Percentiles rank a stretch among this genome's conserved stretches.
These are phyloP conservation scores for Irineochytrium annulatum DNA, from an alignment of 192 early-diverging fungal species.

Conservation along the genomic window DNA sequence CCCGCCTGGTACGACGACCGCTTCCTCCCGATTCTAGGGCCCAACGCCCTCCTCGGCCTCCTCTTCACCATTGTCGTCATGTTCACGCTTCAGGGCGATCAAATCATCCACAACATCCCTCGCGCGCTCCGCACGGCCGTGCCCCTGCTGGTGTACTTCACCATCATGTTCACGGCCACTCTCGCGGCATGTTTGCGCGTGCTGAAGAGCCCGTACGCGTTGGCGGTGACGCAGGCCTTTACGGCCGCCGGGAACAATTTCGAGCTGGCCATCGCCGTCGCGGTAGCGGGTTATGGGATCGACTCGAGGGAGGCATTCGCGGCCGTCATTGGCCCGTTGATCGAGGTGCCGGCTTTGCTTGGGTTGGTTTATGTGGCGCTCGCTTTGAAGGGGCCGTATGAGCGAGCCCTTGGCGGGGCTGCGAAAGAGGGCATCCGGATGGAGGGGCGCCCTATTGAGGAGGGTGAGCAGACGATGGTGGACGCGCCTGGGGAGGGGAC, in stretches of 20 bases:
- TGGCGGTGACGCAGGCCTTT: slow-evolving; percentile 56
- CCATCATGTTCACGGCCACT: slow-evolving; percentile 47
- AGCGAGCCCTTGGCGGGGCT: no score
- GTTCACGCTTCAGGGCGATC: slow-evolving; percentile 59
- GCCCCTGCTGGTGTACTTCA: slow-evolving; percentile 63
- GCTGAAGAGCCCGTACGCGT: slow-evolving; percentile 37
- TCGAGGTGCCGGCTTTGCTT: slow-evolving; percentile 67
- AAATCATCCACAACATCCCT: slow-evolving; percentile 59
- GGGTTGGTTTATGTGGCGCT: slow-evolving; percentile 51
- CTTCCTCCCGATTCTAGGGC: slow-evolving; percentile 54
- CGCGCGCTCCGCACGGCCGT: slow-evolving; percentile 55
- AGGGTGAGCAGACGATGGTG: no score
- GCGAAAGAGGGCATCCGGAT: no score
- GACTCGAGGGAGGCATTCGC: slow-evolving; percentile 60
- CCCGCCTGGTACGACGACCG: slow-evolving; percentile 48
- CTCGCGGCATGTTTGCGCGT: slow-evolving; percentile 26
- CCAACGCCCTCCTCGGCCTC: slow-evolving; percentile 54
- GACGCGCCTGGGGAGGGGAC: no score
- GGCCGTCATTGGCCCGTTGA: slow-evolving; percentile 63
- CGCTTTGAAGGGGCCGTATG: no score
- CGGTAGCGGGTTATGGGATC: slow-evolving; percentile 62
- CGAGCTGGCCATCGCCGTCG: slow-evolving; percentile 72
- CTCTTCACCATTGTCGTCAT: slow-evolving; percentile 67
- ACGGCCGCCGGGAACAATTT: slow-evolving; percentile 70
- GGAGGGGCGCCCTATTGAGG: no score